These are phyloP conservation scores for Plantago lanceolata DNA, from an alignment of 305 asterid genomes.

Conservation along the genomic window DNA sequence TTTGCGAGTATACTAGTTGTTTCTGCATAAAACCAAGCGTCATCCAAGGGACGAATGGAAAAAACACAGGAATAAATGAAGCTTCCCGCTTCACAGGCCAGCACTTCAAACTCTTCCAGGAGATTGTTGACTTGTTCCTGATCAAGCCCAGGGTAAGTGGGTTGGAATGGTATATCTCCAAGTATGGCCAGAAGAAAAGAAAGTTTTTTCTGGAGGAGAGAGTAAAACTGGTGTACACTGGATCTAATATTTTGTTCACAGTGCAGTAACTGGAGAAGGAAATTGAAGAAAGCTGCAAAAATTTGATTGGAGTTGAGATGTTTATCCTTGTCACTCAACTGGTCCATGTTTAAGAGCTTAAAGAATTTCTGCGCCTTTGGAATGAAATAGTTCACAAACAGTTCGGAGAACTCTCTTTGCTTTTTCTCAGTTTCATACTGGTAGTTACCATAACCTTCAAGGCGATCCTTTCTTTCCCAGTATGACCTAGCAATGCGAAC, in stretches of 20 bases:
- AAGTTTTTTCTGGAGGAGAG: slow-evolving; percentile 9
- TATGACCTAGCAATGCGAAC: too few relatives aligned
- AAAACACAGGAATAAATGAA: slow-evolving; percentile 8
- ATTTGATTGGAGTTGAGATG: background rate
- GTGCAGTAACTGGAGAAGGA: slow-evolving; percentile 5
- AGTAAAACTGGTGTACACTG: background rate
- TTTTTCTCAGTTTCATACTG: too few relatives aligned
- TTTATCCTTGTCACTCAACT: background rate
- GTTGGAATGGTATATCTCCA: slow-evolving; percentile 2
- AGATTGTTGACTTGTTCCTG: background rate
- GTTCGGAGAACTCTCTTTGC: background rate
- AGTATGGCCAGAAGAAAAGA: slow-evolving; percentile 15
- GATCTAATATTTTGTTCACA: background rate
- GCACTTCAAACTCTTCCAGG: slow-evolving; percentile 5
- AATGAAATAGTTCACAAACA: background rate
- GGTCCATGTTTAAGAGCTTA: background rate
- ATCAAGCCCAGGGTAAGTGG: background rate
- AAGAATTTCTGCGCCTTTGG: slow-evolving; percentile 12
- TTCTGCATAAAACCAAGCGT: background rate
- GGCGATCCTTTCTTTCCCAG: too few relatives aligned
- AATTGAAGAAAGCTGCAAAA: slow-evolving; percentile 6
- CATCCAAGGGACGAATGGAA: background rate
- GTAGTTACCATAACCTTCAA: too few relatives aligned
- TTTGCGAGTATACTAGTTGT: background rate
- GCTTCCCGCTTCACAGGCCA: slow-evolving; percentile 19